phyloP scores from a whole-genome alignment of 78 protist species.

The Pelomyxa schiedti region DNA sequence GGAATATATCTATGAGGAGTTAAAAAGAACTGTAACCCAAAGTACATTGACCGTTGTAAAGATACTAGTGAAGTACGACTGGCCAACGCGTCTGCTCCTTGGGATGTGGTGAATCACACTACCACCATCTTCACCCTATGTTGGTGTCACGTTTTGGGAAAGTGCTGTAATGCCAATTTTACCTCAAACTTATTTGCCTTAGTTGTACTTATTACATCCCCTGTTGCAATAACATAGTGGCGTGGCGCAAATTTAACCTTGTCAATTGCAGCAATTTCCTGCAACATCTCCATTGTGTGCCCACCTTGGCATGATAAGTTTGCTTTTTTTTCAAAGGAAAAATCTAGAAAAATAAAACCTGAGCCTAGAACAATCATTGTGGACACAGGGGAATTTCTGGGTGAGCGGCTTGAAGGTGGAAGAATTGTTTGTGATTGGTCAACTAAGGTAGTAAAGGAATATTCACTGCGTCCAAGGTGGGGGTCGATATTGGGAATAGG shows the following conservation, averaged over 20 bases:
- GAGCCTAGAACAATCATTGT: not conserved
- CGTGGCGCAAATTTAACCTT: not conserved
- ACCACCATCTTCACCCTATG: not conserved
- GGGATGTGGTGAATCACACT: constrained; percentile 12
- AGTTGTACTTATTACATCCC: constrained; percentile 26
- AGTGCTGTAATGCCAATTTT: too few species aligned
- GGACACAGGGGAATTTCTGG: not conserved
- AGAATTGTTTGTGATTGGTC: too few species aligned
- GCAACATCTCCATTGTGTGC: constrained; percentile 60
- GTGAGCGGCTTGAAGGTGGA: not conserved
- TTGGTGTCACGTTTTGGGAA: too few species aligned
- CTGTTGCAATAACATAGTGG: constrained; percentile 36
- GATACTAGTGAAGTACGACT: constrained; percentile 37
- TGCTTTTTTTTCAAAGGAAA: constrained; percentile 6
- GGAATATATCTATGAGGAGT: not conserved
- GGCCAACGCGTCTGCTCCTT: constrained; percentile 57
- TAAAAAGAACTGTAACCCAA: not conserved
- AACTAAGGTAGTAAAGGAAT: not conserved
- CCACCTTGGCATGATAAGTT: constrained; percentile 54
- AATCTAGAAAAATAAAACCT: not conserved
- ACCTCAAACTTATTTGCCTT: not conserved
- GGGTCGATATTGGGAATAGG: not conserved
- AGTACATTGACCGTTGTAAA: constrained; percentile 28
- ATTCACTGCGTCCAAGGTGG: not conserved
- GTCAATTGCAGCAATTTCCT: constrained; percentile 8